Conservation (phyloP, 2,329 filamentous ascomycete genomes). For the Sarocladiaceae sp. region DNA sequence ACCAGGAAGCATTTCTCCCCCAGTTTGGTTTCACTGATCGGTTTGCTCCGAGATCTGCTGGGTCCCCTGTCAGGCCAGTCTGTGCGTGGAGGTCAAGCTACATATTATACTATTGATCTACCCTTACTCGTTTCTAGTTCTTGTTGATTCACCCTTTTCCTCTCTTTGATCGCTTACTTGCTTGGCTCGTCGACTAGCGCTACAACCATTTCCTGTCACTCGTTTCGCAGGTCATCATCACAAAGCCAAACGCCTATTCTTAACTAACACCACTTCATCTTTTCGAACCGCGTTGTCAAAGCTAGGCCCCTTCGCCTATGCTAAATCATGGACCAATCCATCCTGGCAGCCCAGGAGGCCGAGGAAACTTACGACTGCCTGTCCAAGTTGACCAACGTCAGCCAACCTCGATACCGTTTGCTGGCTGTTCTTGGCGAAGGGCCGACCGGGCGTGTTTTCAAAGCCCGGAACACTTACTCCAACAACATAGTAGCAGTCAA, state of each 20-base stretch:
- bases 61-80: not conserved
- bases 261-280: no score
- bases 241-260: no score
- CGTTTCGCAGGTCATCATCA: no score
- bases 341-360: not conserved
- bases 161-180: not conserved
- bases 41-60: slow-evolving; percentile 5
- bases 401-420: not conserved
- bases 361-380: not conserved
- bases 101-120: not conserved
- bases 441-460: not conserved
- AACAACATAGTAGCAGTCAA: not conserved
- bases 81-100: not conserved
- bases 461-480: not conserved
- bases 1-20: not conserved
- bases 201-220: no score
- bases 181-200: not conserved
- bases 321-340: not conserved
- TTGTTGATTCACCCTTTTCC: not conserved
- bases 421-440: not conserved
- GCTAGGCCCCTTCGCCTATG: not conserved
- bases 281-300: no score
- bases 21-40: slow-evolving; percentile 7
- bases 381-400: not conserved
- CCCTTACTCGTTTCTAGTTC: not conserved